phyloP scores from a whole-genome alignment of 2,329 filamentous ascomycete species.

The Neophaeococcomyces aloes region DNA sequence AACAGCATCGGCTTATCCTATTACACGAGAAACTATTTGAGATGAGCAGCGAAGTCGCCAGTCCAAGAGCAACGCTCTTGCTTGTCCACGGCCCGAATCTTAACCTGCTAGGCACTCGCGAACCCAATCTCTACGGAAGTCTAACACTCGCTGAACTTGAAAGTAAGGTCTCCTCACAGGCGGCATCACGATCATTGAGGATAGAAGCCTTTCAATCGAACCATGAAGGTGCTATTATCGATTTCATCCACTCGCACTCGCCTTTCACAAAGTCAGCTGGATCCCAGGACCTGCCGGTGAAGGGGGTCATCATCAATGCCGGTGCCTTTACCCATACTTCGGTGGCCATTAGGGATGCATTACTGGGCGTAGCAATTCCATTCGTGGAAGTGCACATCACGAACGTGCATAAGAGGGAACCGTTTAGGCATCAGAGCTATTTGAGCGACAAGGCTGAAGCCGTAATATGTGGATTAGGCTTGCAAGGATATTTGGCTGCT shows the following conservation, averaged over 20 bases:
- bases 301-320: conserved; percentile 55
- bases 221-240: conserved; percentile 63
- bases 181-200: conserved; percentile 37
- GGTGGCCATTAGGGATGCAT: conserved; percentile 63
- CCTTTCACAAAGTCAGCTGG: neutral
- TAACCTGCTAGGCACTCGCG: conserved; percentile 65
- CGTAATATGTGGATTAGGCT: conserved; percentile 60
- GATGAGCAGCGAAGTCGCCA: neutral
- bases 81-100: conserved; percentile 76
- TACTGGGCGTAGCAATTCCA: conserved; percentile 57
- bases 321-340: conserved; percentile 67
- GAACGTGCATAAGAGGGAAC: conserved; percentile 63
- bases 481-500: conserved; percentile 51
- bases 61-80: conserved; percentile 42
- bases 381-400: conserved; percentile 70
- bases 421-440: conserved; percentile 59
- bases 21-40: neutral
- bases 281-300: neutral
- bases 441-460: conserved; percentile 65
- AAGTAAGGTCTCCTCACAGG: conserved; percentile 39
- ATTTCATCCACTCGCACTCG: conserved; percentile 51
- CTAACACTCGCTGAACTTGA: conserved; percentile 57
- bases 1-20: neutral
- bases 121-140: conserved; percentile 62
- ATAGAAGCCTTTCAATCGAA: conserved; percentile 63